Percentiles rank a stretch among this genome's conserved stretches.
phyloP scores from a whole-genome alignment of 129 eudicot species.

The Chrysanthemum lavandulifolium region DNA sequence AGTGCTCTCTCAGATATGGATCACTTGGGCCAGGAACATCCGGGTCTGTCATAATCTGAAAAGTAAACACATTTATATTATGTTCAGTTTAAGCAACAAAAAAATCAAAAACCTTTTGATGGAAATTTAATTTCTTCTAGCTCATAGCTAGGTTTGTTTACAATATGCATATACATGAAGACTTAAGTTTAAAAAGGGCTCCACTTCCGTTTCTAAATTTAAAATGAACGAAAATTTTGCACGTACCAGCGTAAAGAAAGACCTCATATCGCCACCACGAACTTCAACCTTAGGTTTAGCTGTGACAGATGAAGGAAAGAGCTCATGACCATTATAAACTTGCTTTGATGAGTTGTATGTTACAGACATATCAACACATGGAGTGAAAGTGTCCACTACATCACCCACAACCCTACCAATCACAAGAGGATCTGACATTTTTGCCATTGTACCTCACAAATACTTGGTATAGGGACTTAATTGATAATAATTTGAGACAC shows the following conservation, averaged over 20 bases:
- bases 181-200: neutral
- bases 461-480: neutral
- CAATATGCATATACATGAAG: no score
- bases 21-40: conserved; percentile 99
- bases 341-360: conserved; percentile 74
- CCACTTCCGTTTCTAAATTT: neutral
- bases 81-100: neutral
- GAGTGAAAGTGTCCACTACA: conserved; percentile 62
- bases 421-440: conserved; percentile 63
- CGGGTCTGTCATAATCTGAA: conserved; percentile 95
- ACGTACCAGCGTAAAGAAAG: conserved; percentile 87
- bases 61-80: neutral
- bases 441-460: conserved; percentile 32
- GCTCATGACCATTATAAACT: conserved; percentile 93
- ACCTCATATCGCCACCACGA: conserved; percentile 85
- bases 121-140: no score
- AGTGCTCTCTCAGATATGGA: conserved; percentile 93
- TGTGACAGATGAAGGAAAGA: conserved; percentile 78
- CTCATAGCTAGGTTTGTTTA: neutral
- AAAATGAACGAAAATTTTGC: neutral
- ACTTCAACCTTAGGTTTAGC: conserved; percentile 88
- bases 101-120: no score
- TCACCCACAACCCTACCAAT: conserved; percentile 88
- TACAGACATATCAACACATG: conserved; percentile 66
- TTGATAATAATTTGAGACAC: conserved; percentile 11